Base-by-base conservation (phyloP, 805 yeast genomes). In the Tetrapisispora phaffii region DNA sequence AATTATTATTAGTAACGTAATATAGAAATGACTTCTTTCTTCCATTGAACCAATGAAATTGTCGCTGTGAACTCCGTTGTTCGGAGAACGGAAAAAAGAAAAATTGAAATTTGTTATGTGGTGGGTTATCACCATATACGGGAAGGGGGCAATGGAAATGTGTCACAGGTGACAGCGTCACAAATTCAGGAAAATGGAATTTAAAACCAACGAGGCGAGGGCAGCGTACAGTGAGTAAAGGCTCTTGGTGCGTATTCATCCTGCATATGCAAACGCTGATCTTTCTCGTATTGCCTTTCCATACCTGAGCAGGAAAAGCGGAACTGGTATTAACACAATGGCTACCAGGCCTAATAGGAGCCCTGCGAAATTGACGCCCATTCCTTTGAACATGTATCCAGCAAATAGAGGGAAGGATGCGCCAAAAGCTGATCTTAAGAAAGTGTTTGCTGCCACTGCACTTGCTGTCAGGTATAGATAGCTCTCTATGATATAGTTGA, bases 291-390 rank as follows among this genome's bases (percentile, higher is more conserved):
- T 68, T 31, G 47, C 42, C 51, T 69, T 68, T 49, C 89, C 89
- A 57, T 65, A 85, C 42, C 62, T 71, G 62, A 70, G 69, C 57
- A 85, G 82, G 40, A 80, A 57, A 46, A 84, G 57, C 9, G 95
- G 94, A 45, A 84, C 85, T 0, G 87, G 83, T 26, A 75, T 63
- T 65, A 85, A 57, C 1, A 65, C 69, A 2, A 69, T 65, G 0
- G 81, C 79, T 44, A 85, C 68, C 43, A 79, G 68, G 12, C 88
- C 88, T 24, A 85, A 57, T 20, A 85, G 59, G 20, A 85, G 68
- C 44, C 89, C 88, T 1, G 94, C 90, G 89, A 89, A 85, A 54
- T 82, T 78, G 29, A 72, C 73, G 24, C 85, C 84, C 76, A 85
- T 72, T 48, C 70, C 71, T 16, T 68, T 58, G 62, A 84, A 83